Base-by-base conservation (phyloP, 192 early-diverging fungal species). In the Rhizophagus sp. region DNA sequence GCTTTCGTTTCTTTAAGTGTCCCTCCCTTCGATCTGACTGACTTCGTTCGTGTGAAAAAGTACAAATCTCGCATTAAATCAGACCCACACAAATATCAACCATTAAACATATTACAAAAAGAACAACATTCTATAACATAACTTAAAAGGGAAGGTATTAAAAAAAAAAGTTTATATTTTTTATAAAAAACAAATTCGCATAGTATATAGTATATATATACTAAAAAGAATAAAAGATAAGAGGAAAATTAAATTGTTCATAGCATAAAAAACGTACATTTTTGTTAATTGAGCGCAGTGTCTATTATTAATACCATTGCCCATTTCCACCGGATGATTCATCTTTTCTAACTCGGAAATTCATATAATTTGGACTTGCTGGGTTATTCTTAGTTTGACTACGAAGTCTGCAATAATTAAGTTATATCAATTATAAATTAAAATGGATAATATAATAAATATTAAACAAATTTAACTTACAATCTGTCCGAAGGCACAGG, bases 371-470 rank as follows among this genome's bases (percentile, higher is more conserved):
- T 62, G 30, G 12, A 12, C 39, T 22, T 17, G 65, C 8, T 62
- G 78, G 33, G 12, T 79, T 61, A 71, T 79, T 79, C 34, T 79
- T 79, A 7, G 78, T 71, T 70, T 70, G 67, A 61, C 68, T 79
- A 68, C 78, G 78, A 79, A 79, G 78, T 24, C 78, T 79, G 3
- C 8, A 49, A 47, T 19, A 77, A 27, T 71, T 75, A 75, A 3
- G 27, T 34, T 47, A 11, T 47, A 11, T 47, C 44, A 47, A 47
- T 12, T 47, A 12, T 12, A 12, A 47, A 47, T 12, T 12, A 5
- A 2, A 47, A 47, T 47, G 11, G 11, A 47, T 47, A 47, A 12
- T 47, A 41, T 0, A 41, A 41, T 41, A 41, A 47, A 47, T 12
- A 47, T 12, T 12, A 44, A 44, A 9, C 0, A 44, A 10, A 44